Evolutionary conservation across 805 yeast species (phyloP).

Genomic region (Myxozyma vanderwaltii): DNA sequence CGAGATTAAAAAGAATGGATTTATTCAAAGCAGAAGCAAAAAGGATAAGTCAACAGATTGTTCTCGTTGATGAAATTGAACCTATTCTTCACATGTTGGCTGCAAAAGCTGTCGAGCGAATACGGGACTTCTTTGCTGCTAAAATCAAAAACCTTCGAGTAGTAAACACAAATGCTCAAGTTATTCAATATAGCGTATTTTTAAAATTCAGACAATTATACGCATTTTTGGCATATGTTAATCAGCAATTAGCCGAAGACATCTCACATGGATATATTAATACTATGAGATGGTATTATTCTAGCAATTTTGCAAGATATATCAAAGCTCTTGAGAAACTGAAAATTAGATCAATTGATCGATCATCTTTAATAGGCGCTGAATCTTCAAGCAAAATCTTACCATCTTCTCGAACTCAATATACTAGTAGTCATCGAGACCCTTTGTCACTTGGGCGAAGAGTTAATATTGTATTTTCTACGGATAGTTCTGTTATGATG

Average conservation of each 20-base stretch:
- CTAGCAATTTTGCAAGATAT: conserved; percentile 74
- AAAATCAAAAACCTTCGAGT: conserved; percentile 69
- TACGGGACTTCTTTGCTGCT: conserved; percentile 65
- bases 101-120: conserved; percentile 65
- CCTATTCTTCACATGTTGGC: conserved; percentile 26
- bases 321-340: conserved; percentile 69
- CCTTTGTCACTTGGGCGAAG: conserved; percentile 63
- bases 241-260: conserved; percentile 67
- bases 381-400: not conserved
- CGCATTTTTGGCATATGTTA: conserved; percentile 56
- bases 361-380: conserved; percentile 57
- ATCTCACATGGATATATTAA: conserved; percentile 76
- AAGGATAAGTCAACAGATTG: conserved; percentile 20
- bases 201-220: conserved; percentile 64
- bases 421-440: conserved; percentile 43
- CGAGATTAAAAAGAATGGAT: conserved; percentile 61
- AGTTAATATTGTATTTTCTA: conserved; percentile 55
- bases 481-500: conserved; percentile 66
- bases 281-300: conserved; percentile 94
- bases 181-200: conserved; percentile 62
- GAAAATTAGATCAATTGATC: conserved; percentile 58
- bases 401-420: conserved; percentile 20
- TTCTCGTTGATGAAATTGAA: conserved; percentile 21
- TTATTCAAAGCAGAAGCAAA: conserved; percentile 43
- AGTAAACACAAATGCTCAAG: conserved; percentile 70